These are phyloP conservation scores for Pythium scleroteichum DNA, from an alignment of 352 stramenopile genomes.

Conservation along the genomic window DNA sequence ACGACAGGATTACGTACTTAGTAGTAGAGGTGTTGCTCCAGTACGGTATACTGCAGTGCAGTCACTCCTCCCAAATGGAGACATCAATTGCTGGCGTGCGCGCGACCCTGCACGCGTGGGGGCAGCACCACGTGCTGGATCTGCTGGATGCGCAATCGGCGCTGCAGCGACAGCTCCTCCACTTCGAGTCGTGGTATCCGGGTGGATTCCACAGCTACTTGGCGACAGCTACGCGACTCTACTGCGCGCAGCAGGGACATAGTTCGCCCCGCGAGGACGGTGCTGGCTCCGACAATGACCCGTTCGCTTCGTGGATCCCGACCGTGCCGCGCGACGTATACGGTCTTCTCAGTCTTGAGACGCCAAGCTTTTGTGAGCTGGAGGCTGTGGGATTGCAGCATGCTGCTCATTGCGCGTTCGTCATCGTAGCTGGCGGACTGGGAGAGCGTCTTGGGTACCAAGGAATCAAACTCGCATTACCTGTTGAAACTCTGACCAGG, in stretches of 20 bases:
- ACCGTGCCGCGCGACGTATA: constrained; percentile 41
- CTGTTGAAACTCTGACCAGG: constrained; percentile 91
- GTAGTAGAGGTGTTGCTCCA: too few relatives aligned
- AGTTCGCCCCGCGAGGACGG: neutral
- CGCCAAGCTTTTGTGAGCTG: constrained; percentile 43
- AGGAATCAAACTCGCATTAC: constrained; percentile 96
- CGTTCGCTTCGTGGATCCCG: constrained; percentile 38
- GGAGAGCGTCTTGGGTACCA: constrained; percentile 96
- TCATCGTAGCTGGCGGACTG: constrained; percentile 96
- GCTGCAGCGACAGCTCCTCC: constrained; percentile 47
- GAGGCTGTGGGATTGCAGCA: constrained; percentile 53
- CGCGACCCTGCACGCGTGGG: constrained; percentile 29
- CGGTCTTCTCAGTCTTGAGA: constrained; percentile 33
- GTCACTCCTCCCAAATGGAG: too few relatives aligned
- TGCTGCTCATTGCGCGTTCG: constrained; percentile 89
- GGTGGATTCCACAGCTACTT: constrained; percentile 62
- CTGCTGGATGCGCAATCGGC: constrained; percentile 23
- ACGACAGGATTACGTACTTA: too few relatives aligned
- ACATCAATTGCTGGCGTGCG: constrained; percentile 7
- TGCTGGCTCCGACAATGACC: constrained; percentile 13
- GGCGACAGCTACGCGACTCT: constrained; percentile 46
- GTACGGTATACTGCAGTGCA: too few relatives aligned
- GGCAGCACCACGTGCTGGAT: constrained; percentile 45
- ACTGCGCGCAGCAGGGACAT: constrained; percentile 24
- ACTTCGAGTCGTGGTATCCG: constrained; percentile 70